Conservation (phyloP, 2,329 filamentous ascomycete genomes). For the Bipolaris cookei region DNA sequence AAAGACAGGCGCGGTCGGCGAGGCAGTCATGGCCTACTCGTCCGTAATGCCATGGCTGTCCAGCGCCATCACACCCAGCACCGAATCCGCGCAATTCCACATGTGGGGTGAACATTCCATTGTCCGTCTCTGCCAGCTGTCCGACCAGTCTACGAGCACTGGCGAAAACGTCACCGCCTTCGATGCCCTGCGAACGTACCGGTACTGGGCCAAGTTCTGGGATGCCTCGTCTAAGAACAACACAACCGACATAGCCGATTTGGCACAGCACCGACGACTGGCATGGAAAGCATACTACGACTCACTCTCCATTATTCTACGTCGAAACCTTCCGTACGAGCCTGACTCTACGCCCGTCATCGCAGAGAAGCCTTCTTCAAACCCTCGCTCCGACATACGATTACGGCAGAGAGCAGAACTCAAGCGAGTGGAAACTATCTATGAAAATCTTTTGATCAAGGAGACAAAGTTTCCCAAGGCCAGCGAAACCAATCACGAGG, state of each 20-base stretch:
- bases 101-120: constrained; percentile 81
- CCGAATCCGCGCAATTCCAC: constrained; percentile 62
- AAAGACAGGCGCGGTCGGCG: constrained; percentile 50
- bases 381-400: constrained; percentile 36
- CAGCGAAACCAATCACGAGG: constrained; percentile 75
- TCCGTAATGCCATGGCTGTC: constrained; percentile 69
- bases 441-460: constrained; percentile 77
- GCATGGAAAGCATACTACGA: constrained; percentile 89
- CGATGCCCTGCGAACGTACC: constrained; percentile 57
- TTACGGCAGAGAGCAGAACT: constrained; percentile 72
- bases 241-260: constrained; percentile 25
- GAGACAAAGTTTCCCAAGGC: constrained; percentile 87
- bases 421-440: constrained; percentile 77
- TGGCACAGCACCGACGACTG: constrained; percentile 58
- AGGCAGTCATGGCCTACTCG: constrained; percentile 71
- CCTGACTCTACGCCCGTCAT: constrained; percentile 50
- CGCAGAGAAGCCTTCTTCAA: constrained; percentile 33
- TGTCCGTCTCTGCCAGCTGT: constrained; percentile 75
- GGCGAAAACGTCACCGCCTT: constrained; percentile 35
- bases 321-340: constrained; percentile 66
- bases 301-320: constrained; percentile 76
- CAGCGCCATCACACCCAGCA: constrained; percentile 60
- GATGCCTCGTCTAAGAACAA: constrained; percentile 33
- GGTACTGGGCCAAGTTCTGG: constrained; percentile 75
- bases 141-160: constrained; percentile 61